Conservation (phyloP, 208 protist species). For the Leishmania guyanensis region DNA sequence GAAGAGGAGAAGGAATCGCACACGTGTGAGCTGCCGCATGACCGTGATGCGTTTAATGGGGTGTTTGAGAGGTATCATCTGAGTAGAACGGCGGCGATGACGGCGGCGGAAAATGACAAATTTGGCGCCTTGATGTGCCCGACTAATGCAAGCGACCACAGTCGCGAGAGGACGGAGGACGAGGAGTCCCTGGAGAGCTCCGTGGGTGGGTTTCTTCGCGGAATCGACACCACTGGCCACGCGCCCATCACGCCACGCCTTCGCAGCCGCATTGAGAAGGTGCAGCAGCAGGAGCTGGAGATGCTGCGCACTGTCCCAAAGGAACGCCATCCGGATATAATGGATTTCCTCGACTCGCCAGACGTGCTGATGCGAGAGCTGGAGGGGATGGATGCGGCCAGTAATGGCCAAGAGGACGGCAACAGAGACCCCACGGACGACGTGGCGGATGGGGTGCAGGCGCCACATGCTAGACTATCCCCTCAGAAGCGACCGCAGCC, state of each 20-base stretch:
- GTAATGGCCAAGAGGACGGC: slow-evolving; percentile 1
- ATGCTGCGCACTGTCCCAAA: slow-evolving; percentile 28
- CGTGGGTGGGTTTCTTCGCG: not conserved
- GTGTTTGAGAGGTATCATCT: not conserved
- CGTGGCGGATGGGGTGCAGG: not conserved
- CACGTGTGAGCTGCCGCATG: no score
- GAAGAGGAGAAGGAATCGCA: slow-evolving; percentile 7
- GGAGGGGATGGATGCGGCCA: slow-evolving; percentile 13
- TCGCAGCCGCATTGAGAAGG: slow-evolving; percentile 33
- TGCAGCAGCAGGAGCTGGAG: slow-evolving; percentile 40
- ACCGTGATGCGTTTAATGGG: not conserved
- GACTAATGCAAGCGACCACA: not conserved
- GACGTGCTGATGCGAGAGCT: slow-evolving; percentile 14
- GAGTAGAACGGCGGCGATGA: not conserved
- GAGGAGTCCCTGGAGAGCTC: not conserved
- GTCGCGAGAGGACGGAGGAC: not conserved
- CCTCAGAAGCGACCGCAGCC: not conserved
- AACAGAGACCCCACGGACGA: not conserved
- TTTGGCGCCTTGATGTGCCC: slow-evolving; percentile 1
- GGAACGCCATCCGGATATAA: slow-evolving; percentile 20
- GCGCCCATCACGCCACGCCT: slow-evolving; percentile 46
- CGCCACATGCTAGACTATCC: not conserved
- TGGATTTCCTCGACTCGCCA: slow-evolving; percentile 20
- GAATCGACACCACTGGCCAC: slow-evolving; percentile 41
- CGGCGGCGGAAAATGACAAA: not conserved